These are phyloP conservation scores for Hemileccinum rubropunctum DNA, from an alignment of 768 basidiomycete genomes.

Conservation along the genomic window DNA sequence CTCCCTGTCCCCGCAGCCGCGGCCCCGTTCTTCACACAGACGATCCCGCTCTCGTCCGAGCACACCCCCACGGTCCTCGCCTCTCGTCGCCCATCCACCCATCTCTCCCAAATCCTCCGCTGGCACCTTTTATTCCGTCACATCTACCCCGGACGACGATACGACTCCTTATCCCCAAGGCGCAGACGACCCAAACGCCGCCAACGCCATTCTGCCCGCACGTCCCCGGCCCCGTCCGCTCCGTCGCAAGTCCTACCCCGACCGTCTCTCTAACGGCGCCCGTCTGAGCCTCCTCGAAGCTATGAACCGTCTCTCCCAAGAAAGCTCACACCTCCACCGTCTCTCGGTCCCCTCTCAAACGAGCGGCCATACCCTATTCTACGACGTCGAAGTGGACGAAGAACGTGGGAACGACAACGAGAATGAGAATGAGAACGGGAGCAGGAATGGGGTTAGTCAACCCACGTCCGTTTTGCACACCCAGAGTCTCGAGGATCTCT, in stretches of 20 bases:
- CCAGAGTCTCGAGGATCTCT: constrained; percentile 24
- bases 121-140: constrained; percentile 24
- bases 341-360: constrained; percentile 23
- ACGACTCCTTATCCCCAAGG: too few species aligned
- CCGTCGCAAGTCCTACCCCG: constrained; percentile 26
- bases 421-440: neutral
- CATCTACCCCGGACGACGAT: constrained; percentile 21
- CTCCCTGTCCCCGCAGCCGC: constrained; percentile 6
- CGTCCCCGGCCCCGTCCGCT: constrained; percentile 14
- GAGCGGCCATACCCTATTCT: constrained; percentile 29
- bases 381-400: constrained; percentile 14
- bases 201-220: neutral
- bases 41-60: constrained; percentile 17
- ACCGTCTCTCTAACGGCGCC: constrained; percentile 18
- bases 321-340: constrained; percentile 6
- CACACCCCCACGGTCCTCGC: constrained; percentile 15
- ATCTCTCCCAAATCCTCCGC: constrained; percentile 30
- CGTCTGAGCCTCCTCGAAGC: constrained; percentile 29
- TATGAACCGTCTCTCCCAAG: constrained; percentile 25
- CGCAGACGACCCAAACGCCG: neutral
- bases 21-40: constrained; percentile 1
- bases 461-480: constrained; percentile 10
- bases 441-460: neutral
- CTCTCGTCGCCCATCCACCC: constrained; percentile 7
- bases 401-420: neutral